Percentiles rank a stretch among this genome's conserved stretches.
These are phyloP conservation scores for Ceratocystis smalleyi DNA, from an alignment of 2,329 filamentous ascomycete species.

Conservation along the genomic window DNA sequence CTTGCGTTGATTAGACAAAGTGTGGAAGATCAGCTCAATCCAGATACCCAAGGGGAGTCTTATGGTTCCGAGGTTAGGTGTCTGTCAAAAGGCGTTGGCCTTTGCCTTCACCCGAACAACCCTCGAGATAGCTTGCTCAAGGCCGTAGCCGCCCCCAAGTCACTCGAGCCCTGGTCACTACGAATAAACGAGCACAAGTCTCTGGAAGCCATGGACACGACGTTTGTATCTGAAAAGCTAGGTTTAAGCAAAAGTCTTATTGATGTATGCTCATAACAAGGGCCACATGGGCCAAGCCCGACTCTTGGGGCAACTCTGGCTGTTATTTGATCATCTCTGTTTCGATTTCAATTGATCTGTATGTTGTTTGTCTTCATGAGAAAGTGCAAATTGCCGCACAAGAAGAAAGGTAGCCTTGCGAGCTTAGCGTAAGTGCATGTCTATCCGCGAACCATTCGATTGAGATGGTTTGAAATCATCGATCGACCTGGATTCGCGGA, in stretches of 20 bases:
- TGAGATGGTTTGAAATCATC: not conserved
- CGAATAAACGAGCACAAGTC: not conserved
- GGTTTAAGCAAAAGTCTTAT: slow-evolving; percentile 10
- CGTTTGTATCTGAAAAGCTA: not conserved
- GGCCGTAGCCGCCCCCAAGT: too few relatives aligned
- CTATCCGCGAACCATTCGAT: too few relatives aligned
- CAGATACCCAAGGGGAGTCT: too few relatives aligned
- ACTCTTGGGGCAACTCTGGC: slow-evolving; percentile 18
- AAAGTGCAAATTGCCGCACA: not conserved
- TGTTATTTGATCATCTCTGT: slow-evolving; percentile 18
- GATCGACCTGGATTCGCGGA: not conserved
- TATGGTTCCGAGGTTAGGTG: too few relatives aligned
- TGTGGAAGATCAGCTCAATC: too few relatives aligned
- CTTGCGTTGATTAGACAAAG: too few relatives aligned
- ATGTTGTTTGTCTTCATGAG: slow-evolving; percentile 6
- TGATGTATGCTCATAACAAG: slow-evolving; percentile 14
- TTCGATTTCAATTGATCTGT: slow-evolving; percentile 3
- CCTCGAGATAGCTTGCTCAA: too few relatives aligned
- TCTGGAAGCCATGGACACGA: not conserved
- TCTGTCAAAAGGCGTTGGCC: too few relatives aligned
- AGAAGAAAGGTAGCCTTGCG: not conserved
- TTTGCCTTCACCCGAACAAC: too few relatives aligned
- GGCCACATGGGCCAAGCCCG: slow-evolving; percentile 12
- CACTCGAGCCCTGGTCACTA: too few relatives aligned
- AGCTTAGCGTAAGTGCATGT: not conserved